A percentile compares a stretch with the other conserved stretches of the same genome.
phyloP scores from a whole-genome alignment of 2,329 filamentous ascomycete species.

The Neonectria faginata region DNA sequence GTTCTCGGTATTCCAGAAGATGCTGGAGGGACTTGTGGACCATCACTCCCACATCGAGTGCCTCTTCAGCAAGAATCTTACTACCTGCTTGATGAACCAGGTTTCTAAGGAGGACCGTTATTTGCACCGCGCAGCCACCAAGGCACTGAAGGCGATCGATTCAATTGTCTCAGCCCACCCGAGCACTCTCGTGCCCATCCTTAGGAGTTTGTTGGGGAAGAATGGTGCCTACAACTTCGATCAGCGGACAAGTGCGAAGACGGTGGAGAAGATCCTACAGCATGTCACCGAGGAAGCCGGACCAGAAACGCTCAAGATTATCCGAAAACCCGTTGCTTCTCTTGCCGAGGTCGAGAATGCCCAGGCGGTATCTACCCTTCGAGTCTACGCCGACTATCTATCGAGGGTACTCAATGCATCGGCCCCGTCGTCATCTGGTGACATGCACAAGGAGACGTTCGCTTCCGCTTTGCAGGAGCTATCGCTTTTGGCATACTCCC shows the following conservation, averaged over 20 bases:
- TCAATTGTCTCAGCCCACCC: conserved; percentile 71
- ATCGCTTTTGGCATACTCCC: conserved; percentile 66
- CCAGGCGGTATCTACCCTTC: conserved; percentile 52
- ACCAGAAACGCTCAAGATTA: conserved; percentile 61
- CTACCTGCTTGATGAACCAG: conserved; percentile 86
- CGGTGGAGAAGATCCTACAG: conserved; percentile 78
- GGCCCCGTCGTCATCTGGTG: conserved; percentile 43
- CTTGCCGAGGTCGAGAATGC: conserved; percentile 44
- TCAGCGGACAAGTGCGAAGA: conserved; percentile 85
- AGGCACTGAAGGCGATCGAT: conserved; percentile 79
- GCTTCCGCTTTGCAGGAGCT: conserved; percentile 62
- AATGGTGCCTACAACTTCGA: conserved; percentile 85
- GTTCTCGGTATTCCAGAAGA: conserved; percentile 85
- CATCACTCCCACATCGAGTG: conserved; percentile 60
- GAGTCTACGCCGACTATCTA: conserved; percentile 66
- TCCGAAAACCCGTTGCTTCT: conserved; percentile 57
- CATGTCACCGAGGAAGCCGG: conserved; percentile 68
- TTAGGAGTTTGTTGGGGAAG: conserved; percentile 76
- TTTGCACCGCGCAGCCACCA: conserved; percentile 81
- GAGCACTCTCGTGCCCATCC: conserved; percentile 67
- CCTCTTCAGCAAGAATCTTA: conserved; percentile 86
- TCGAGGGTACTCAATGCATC: conserved; percentile 62
- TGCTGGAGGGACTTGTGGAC: conserved; percentile 67
- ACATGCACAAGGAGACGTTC: conserved; percentile 49
- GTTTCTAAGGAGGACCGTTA: conserved; percentile 81